Evolutionary conservation across 2,329 filamentous ascomycete genomes (phyloP), one percentile per base, ranked within the genome.

Genomic region (Phialophora macrospora): DNA sequence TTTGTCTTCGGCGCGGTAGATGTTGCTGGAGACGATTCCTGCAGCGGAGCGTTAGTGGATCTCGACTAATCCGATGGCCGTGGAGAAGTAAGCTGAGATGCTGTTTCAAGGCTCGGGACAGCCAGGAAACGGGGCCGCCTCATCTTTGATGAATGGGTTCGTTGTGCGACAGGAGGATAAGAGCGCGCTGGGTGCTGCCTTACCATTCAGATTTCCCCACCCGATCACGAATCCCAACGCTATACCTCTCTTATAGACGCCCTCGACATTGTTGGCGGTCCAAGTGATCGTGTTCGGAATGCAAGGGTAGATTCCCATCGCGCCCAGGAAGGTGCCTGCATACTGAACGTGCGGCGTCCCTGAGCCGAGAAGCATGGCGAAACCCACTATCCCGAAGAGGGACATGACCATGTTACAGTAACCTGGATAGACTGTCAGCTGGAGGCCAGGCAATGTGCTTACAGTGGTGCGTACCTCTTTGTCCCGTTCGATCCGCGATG

Each of bases 191-290:
- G 52, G 20, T n/a, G 32, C 24, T 28, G 20, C 62, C 68, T 44
- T 60, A 67, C 68, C 68, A 75, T 96, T 96, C 51, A 97, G 80
- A 74, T 97, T 97, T 34, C 93, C 93, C 91, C 92, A 96, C 24
- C 90, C 93, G 66, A 97, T 96, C 60, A 97, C 90, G 69, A 97
- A 88, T 0, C 93, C 93, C 0, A 97, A 79, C 0, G 92, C 91
- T 20, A 97, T 89, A 44, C 93, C 93, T 38, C 93, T 87, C 81
- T 97, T 97, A 79, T 96, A 96, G 2, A 94, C 91, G 14, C 93
- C 80, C 78, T 97, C 93, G 41, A 88, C 85, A 68, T 97, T 97
- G 80, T 97, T 97, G 55, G 89, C 88, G 20, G 89, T 83, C 93
- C 93, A 97, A 1, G 89, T 88, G 69, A 97, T 92, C 0, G 92